phyloP scores from a whole-genome alignment of 306 rosid genomes.

The Trifolium repens region DNA sequence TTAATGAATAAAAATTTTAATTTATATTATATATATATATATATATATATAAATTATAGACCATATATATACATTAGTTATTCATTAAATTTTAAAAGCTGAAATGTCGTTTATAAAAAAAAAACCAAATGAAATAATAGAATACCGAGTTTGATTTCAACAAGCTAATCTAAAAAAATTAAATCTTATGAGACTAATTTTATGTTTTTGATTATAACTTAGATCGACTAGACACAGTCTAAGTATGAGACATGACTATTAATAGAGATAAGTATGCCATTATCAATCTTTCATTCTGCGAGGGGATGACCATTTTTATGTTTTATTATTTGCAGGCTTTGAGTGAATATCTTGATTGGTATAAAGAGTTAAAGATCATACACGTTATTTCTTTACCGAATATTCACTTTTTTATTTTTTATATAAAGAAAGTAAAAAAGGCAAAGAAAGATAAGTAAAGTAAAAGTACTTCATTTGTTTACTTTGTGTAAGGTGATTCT shows the following conservation, averaged over 20 bases:
- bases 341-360: conserved; percentile 29
- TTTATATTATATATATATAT: too few species aligned
- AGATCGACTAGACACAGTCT: not conserved
- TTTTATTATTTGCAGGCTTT: not conserved
- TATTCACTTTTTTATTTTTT: conserved; percentile 4
- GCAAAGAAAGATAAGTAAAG: conserved; percentile 13
- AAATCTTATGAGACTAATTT: too few species aligned
- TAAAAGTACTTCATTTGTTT: conserved; percentile 1
- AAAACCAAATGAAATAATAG: too few species aligned
- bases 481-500: conserved; percentile 17
- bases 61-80: too few species aligned
- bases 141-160: too few species aligned
- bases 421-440: conserved; percentile 19
- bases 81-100: too few species aligned
- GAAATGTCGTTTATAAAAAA: too few species aligned
- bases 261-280: not conserved
- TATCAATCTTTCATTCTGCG: too few species aligned
- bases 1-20: too few species aligned
- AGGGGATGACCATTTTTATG: not conserved
- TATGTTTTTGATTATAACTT: too few species aligned
- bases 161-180: too few species aligned
- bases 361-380: conserved; percentile 22
- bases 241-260: not conserved
- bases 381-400: conserved; percentile 7
- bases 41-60: too few species aligned